A percentile compares a stretch with the other conserved stretches of the same genome.
These are phyloP conservation scores for button mushroom (Agaricus bisporus) DNA, from an alignment of 768 basidiomycete species.

Conservation along the genomic window DNA sequence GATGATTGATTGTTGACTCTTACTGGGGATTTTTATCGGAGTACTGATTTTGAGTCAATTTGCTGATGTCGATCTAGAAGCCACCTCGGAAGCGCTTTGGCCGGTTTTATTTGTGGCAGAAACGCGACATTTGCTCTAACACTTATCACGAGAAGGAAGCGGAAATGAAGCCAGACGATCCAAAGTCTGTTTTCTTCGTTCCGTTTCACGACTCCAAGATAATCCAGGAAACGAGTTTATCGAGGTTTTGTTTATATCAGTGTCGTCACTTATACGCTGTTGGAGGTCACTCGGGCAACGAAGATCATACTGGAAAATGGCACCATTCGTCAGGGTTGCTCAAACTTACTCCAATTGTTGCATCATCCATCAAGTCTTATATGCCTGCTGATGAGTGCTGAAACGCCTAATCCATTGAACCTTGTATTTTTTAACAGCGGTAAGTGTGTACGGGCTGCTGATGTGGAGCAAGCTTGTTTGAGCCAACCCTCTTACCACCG, in stretches of 20 bases:
- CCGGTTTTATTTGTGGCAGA: neutral
- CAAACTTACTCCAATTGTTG: neutral
- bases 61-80: too few relatives aligned
- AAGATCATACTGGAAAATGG: neutral
- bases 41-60: too few relatives aligned
- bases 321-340: neutral
- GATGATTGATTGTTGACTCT: too few relatives aligned
- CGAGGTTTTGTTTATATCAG: neutral
- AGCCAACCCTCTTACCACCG: neutral
- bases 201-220: neutral
- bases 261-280: neutral
- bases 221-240: conserved; percentile 2
- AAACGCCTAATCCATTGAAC: neutral
- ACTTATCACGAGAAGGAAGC: conserved; percentile 1
- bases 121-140: neutral
- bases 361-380: neutral
- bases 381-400: neutral
- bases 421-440: neutral
- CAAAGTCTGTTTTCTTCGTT: neutral
- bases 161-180: neutral
- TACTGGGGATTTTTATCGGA: too few relatives aligned
- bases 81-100: neutral
- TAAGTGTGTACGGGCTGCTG: too few relatives aligned
- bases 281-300: neutral
- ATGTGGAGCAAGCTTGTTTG: neutral